These are phyloP conservation scores for Terana coerulea DNA, from an alignment of 768 basidiomycete species.

Conservation along the genomic window DNA sequence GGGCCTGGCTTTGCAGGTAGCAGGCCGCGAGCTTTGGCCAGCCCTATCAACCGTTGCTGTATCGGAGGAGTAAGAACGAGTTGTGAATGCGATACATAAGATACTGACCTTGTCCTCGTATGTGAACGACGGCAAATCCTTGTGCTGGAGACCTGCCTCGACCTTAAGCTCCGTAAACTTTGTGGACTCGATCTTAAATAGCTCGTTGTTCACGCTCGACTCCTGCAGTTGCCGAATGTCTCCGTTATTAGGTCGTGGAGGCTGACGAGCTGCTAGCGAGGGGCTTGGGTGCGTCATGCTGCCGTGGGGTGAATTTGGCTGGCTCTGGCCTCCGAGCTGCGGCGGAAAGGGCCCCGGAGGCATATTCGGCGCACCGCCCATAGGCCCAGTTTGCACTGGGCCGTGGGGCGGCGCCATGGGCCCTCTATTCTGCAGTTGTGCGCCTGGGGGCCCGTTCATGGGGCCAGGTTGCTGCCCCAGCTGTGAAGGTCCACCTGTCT, in stretches of 20 bases:
- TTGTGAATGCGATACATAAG: neutral
- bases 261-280: slow-evolving; percentile 45
- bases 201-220: slow-evolving; percentile 35
- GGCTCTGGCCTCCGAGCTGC: slow-evolving; percentile 42
- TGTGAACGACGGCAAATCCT: slow-evolving; percentile 40
- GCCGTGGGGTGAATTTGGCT: slow-evolving; percentile 47
- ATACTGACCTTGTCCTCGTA: slow-evolving; percentile 56
- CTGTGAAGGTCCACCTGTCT: slow-evolving; percentile 36
- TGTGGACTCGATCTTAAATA: slow-evolving; percentile 35
- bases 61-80: neutral
- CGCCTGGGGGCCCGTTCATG: slow-evolving; percentile 44
- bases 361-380: slow-evolving; percentile 32
- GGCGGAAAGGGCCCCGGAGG: slow-evolving; percentile 35
- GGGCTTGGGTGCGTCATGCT: slow-evolving; percentile 54
- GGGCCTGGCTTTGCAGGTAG: slow-evolving; percentile 8
- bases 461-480: slow-evolving; percentile 31
- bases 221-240: slow-evolving; percentile 18
- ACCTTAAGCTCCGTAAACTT: slow-evolving; percentile 34
- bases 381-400: slow-evolving; percentile 37
- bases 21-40: slow-evolving; percentile 23
- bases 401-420: slow-evolving; percentile 49
- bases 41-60: slow-evolving; percentile 35
- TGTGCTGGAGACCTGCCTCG: slow-evolving; percentile 43
- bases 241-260: slow-evolving; percentile 12
- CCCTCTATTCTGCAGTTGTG: slow-evolving; percentile 43